These are phyloP conservation scores for Tylopilus sp. DNA, from an alignment of 1,284 basidiomycete species.

Conservation along the genomic window DNA sequence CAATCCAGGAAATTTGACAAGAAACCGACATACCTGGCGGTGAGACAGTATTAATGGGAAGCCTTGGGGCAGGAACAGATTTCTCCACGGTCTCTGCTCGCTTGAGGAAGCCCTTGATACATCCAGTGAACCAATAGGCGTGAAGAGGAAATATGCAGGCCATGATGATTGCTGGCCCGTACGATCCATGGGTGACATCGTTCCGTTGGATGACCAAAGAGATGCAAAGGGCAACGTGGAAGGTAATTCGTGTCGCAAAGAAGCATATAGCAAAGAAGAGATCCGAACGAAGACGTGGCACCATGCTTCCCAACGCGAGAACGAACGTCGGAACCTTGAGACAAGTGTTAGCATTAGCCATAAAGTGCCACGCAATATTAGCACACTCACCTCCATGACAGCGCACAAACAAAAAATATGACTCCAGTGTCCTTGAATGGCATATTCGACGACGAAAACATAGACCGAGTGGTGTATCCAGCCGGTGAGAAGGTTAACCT, in stretches of 20 bases:
- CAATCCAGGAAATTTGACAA: background rate
- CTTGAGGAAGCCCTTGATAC: constrained; percentile 50
- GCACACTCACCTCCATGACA: constrained; percentile 50
- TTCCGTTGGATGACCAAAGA: constrained; percentile 38
- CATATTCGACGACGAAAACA: constrained; percentile 47
- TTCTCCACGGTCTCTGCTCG: constrained; percentile 25
- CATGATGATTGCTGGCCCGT: constrained; percentile 43
- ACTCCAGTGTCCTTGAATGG: constrained; percentile 40
- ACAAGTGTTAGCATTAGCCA: background rate
- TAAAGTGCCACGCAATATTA: background rate
- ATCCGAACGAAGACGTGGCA: constrained; percentile 49
- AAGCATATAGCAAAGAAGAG: constrained; percentile 51
- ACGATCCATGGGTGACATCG: constrained; percentile 32
- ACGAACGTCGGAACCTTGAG: constrained; percentile 56
- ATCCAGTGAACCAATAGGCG: constrained; percentile 53
- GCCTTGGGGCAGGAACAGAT: constrained; percentile 4
- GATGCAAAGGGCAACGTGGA: constrained; percentile 45
- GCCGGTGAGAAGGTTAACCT: constrained; percentile 52
- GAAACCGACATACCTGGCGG: constrained; percentile 10
- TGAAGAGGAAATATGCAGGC: constrained; percentile 50
- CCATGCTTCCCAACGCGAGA: constrained; percentile 49
- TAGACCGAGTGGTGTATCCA: constrained; percentile 63
- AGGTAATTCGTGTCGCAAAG: constrained; percentile 52
- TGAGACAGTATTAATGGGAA: background rate
- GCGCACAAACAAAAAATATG: constrained; percentile 50